Base-by-base conservation (phyloP, 345 rosid genomes). In the Nasturtium officinale region DNA sequence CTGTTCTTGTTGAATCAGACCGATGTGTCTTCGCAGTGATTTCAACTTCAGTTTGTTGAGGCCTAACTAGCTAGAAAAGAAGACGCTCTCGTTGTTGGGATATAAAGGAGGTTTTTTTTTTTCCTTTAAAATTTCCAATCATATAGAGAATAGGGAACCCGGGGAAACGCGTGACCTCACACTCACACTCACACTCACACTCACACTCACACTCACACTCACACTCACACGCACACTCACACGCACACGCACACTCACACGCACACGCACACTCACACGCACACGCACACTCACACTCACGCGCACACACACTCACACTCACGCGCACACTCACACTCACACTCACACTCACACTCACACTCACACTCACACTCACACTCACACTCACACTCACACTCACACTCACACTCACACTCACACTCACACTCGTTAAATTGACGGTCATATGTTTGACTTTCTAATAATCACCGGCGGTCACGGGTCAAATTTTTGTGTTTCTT, bases 1-100 rank as follows among this genome's bases (percentile, higher is more conserved):
- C 18, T 92, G 98, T 77, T 96, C 97, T 82, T 96, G 96, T 64
- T 92, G 97, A 48, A 96, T 97, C 7, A 96, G 77, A 11, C 97
- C 94, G 20, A 90, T 86, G 79, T 88, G 97, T 75, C 75, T 83
- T 76, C 94, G 73, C 3, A 96, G 75, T 9, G 92, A 90, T 58
- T 87, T 90, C 37, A 90, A 67, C 66, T 80, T 86, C 26, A 92
- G 79, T 21, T 73, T 85, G 83, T 72, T 89, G 68, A 96, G 79
- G 72, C 87, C 96, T 23, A 23, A 23, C 25, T 23, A 53, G 3
- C 33, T 16, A 26, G 58, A 53, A 23, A 53, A 23, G 18, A 13
- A 53, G 17, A 26, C 58, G 26, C 12, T 55, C 21, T 29, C 29
- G 60, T 55, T 55, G 12, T 55, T 55, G 12, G 6, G 6, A 55